Evolutionary conservation across 257 asterid species (phyloP).

Genomic region (Nicotiana undulata): DNA sequence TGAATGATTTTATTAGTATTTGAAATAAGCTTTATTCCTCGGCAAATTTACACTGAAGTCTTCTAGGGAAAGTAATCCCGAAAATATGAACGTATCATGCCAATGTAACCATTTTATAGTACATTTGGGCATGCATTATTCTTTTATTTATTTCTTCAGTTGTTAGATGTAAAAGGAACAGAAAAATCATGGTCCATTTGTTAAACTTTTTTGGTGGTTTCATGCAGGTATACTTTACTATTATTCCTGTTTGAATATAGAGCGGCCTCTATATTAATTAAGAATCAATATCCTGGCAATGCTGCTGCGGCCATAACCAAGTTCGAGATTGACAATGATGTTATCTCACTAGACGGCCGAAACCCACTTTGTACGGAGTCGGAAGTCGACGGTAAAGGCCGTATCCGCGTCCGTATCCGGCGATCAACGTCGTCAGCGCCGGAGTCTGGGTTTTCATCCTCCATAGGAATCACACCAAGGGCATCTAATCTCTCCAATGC

Average conservation of each 20-base stretch:
- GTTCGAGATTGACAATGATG: constrained; percentile 52
- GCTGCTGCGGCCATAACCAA: constrained; percentile 53
- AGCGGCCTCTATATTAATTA: constrained; percentile 55
- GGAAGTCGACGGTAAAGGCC: constrained; percentile 44
- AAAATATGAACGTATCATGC: too few species aligned
- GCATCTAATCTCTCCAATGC: constrained; percentile 57
- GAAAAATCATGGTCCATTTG: background rate
- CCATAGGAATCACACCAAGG: constrained; percentile 53
- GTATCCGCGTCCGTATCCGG: constrained; percentile 54
- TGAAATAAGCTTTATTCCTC: too few species aligned
- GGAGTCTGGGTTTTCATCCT: constrained; percentile 33
- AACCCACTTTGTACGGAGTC: constrained; percentile 68
- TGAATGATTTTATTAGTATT: too few species aligned
- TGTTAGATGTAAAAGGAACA: too few species aligned
- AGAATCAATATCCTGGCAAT: constrained; percentile 49
- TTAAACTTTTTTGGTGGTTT: background rate
- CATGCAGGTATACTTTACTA: constrained; percentile 57
- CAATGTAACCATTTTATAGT: background rate
- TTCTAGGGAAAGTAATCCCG: background rate
- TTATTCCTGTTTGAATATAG: constrained; percentile 69
- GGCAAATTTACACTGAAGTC: background rate
- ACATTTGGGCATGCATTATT: background rate
- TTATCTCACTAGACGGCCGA: constrained; percentile 68
- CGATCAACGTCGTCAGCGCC: constrained; percentile 55
- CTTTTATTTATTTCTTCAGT: background rate